Evolutionary conservation across 2,329 filamentous ascomycete genomes (phyloP).

Genomic region (Paraconiothyrium sp.): DNA sequence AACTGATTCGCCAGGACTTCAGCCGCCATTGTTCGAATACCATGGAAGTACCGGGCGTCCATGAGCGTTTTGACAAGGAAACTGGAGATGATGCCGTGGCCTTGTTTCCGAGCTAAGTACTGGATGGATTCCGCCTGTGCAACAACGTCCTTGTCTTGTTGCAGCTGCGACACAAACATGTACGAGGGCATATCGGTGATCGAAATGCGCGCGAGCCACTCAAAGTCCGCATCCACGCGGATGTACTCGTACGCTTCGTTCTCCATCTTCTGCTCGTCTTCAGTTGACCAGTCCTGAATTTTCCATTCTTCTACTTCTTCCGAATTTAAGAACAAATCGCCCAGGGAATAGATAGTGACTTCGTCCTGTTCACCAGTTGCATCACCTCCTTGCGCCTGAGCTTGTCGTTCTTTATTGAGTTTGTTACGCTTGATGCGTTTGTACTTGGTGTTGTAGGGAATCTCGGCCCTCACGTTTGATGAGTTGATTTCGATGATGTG

Average conservation of each 20-base stretch:
- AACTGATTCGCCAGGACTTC: conserved; percentile 73
- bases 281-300: conserved; percentile 86
- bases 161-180: conserved; percentile 97
- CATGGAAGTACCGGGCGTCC: conserved; percentile 92
- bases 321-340: conserved; percentile 84
- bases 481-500: conserved; percentile 97
- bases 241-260: conserved; percentile 99
- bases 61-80: conserved; percentile 90
- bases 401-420: conserved; percentile 79
- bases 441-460: conserved; percentile 99
- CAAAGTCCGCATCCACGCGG: conserved; percentile 95
- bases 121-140: conserved; percentile 79
- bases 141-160: conserved; percentile 95
- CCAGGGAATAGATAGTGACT: conserved; percentile 87
- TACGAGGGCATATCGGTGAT: conserved; percentile 86
- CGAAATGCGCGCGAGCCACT: conserved; percentile 88
- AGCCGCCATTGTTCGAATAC: conserved; percentile 87
- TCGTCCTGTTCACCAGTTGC: conserved; percentile 76
- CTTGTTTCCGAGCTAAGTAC: conserved; percentile 72
- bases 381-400: conserved; percentile 70
- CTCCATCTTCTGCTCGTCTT: conserved; percentile 91
- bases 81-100: conserved; percentile 85
- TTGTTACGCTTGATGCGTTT: conserved; percentile 92
- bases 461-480: conserved; percentile 84
- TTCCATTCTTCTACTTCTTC: conserved; percentile 87